Percentiles rank a stretch among this genome's conserved stretches.
Evolutionary conservation across 495 filamentous ascomycete genomes (phyloP).

Genomic region (Neurospora sp.): DNA sequence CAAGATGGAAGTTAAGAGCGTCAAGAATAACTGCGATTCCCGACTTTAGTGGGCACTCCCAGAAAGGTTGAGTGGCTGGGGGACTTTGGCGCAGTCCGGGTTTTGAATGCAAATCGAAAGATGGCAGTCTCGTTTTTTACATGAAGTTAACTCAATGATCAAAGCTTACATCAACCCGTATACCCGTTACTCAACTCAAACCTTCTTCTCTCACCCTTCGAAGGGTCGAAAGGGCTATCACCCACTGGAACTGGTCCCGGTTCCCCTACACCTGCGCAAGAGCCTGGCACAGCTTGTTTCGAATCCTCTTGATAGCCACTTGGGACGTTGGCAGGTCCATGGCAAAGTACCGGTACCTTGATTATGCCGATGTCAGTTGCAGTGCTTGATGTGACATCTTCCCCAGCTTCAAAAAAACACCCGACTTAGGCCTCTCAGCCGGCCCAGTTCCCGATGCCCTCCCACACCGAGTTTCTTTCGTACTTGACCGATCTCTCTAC

Average conservation of each 20-base stretch:
- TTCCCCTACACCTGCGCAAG: background rate
- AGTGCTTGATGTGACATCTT: background rate
- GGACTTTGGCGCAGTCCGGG: background rate
- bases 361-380: background rate
- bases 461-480: background rate
- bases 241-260: background rate
- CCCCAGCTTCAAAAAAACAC: background rate
- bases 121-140: background rate
- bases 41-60: background rate
- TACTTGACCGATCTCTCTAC: background rate
- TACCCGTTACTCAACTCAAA: background rate
- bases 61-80: background rate
- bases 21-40: background rate
- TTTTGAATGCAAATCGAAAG: background rate
- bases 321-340: background rate
- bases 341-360: background rate
- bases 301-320: background rate
- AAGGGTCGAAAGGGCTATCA: background rate
- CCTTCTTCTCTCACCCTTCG: background rate
- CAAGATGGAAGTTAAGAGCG: background rate
- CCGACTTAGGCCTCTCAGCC: background rate
- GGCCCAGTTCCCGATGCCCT: background rate
- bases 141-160: background rate
- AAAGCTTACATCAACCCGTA: background rate
- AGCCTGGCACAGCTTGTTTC: background rate